Evolutionary conservation across 345 rosid genomes (phyloP), one percentile per base, ranked within the genome.

Genomic region (Geranium rotundifolium): DNA sequence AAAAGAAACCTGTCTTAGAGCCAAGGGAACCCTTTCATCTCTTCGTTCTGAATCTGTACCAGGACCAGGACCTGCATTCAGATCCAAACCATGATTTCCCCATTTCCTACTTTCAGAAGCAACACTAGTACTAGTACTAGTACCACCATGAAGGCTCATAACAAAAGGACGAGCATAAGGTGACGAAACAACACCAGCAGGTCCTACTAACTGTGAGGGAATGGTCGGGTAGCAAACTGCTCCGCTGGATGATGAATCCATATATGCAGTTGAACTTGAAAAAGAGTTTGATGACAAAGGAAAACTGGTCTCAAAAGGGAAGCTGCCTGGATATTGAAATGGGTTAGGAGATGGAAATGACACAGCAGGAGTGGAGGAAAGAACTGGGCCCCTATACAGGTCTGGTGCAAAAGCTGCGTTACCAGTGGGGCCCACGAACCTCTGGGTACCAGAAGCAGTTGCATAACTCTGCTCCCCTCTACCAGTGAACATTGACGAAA

Each of bases 1-100:
- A 58, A 83, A 75, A 14, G 90, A 57, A 4, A 73, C 68, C 52
- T 78, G 90, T 68, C 90, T 80, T 12, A 72, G 65, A 4, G 67
- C 64, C 68, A 70, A 65, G 57, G 86, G n/a, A 12, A 75, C 34
- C 17, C 70, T 41, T 59, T 84, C 96, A 31, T 82, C 88, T 72
- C 85, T 81, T 8, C 41, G 41, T 41, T 84, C 96, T 5, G 63
- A 41, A 8, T 88, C 92, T 13, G 69, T 74, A n/a, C 82, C 85
- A 34, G 96, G 96, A n/a, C 82, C 85, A 34, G 96, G 96, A 29
- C 96, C 96, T 0, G 90, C 75, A 73, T 89, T 89, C 29, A 89
- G 75, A 67, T 89, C 96, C 54, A 89, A 78, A 37, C 76, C 80
- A 31, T 82, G 88, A 57, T 87, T 79, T 61, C 74, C 82, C 90